Evolutionary conservation across 257 asterid genomes (phyloP).

Genomic region (Jacaranda copaia): DNA sequence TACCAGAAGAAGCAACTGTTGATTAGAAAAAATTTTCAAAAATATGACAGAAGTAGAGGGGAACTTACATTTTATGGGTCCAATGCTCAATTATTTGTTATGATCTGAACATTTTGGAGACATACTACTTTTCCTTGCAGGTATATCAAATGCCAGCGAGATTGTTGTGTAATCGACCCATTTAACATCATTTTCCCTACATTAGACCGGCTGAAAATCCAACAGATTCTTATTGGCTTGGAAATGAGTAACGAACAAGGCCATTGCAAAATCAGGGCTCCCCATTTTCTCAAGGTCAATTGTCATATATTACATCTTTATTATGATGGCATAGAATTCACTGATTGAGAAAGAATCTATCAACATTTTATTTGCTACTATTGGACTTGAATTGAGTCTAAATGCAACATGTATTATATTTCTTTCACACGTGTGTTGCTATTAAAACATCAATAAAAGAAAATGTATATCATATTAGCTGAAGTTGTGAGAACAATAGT

Average conservation of each 20-base stretch:
- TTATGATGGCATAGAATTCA: constrained; percentile 28
- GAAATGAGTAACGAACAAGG: constrained; percentile 59
- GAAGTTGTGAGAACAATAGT: constrained; percentile 11
- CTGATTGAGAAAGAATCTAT: constrained; percentile 18
- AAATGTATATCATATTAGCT: not conserved
- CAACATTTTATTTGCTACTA: constrained; percentile 1
- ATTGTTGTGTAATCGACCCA: constrained; percentile 82
- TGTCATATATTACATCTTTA: constrained; percentile 37
- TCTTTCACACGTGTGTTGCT: not conserved
- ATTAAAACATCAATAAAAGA: constrained; percentile 11
- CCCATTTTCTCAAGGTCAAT: constrained; percentile 85
- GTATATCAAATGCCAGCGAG: constrained; percentile 52
- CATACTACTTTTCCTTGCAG: constrained; percentile 48
- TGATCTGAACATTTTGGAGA: constrained; percentile 22
- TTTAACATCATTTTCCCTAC: constrained; percentile 76
- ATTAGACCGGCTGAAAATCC: constrained; percentile 86
- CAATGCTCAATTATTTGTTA: constrained; percentile 27
- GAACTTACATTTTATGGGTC: constrained; percentile 8
- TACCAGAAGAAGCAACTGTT: not conserved
- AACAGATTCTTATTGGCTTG: constrained; percentile 77
- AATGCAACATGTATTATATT: constrained; percentile 14
- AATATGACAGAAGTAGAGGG: constrained; percentile 10
- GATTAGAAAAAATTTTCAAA: not conserved
- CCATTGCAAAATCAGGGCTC: constrained; percentile 75
- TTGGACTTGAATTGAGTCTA: constrained; percentile 5